Evolutionary conservation across 2,329 filamentous ascomycete genomes (phyloP).

Genomic region (Fusarium sp.): DNA sequence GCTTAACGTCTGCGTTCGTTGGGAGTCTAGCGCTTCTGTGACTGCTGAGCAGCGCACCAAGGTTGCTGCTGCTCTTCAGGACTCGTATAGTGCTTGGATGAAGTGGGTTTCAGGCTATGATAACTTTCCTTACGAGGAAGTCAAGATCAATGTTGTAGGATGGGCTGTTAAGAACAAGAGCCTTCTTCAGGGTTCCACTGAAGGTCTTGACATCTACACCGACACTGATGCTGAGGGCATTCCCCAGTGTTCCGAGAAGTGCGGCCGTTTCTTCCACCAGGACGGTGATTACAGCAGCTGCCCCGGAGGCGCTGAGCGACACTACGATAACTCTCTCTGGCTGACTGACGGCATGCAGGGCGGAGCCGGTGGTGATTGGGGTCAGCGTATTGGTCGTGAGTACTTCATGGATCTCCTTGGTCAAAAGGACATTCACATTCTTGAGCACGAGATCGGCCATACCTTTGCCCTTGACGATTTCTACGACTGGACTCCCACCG

Average conservation of each 20-base stretch:
- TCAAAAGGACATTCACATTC: conserved; percentile 54
- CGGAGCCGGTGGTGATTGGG: conserved; percentile 59
- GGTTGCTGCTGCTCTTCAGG: conserved; percentile 48
- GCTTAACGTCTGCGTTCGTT: conserved; percentile 52
- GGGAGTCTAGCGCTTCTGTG: conserved; percentile 52
- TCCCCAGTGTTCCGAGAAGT: conserved; percentile 52
- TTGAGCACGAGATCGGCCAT: conserved; percentile 58
- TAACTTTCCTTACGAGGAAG: conserved; percentile 53
- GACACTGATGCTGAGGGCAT: conserved; percentile 51
- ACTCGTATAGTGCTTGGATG: conserved; percentile 53
- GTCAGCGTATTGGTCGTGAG: conserved; percentile 55
- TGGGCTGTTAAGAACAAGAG: conserved; percentile 53
- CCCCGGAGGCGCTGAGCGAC: conserved; percentile 45
- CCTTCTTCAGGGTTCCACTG: conserved; percentile 51
- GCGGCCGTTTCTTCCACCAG: conserved; percentile 58
- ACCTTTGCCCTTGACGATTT: conserved; percentile 56
- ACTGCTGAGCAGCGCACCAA: conserved; percentile 51
- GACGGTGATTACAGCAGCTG: conserved; percentile 54
- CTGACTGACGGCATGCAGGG: conserved; percentile 57
- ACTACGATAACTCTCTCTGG: conserved; percentile 59
- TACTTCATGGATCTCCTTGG: conserved; percentile 54
- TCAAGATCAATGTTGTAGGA: conserved; percentile 54
- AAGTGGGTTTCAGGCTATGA: conserved; percentile 56
- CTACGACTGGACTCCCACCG: conserved; percentile 55
- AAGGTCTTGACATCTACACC: conserved; percentile 54